Evolutionary conservation across 2,329 filamentous ascomycete genomes (phyloP).

Genomic region (Aspergillus sp.): DNA sequence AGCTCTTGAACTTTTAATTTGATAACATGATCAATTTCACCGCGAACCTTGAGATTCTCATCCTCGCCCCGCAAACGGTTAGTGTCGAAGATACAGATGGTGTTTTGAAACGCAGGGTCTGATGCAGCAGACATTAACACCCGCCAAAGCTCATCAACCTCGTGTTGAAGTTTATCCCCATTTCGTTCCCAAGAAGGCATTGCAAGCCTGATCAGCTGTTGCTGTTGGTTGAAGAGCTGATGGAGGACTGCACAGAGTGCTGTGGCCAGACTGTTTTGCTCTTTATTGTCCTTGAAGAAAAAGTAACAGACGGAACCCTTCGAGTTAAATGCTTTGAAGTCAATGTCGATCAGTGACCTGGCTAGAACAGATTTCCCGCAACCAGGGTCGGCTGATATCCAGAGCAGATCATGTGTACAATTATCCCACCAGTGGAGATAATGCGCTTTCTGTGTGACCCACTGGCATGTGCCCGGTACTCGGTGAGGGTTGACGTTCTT

Average conservation of each 20-base stretch:
- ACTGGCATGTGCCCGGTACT: background rate
- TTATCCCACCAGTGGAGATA: background rate
- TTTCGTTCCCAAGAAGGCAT: conserved; percentile 17
- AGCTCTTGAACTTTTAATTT: conserved; percentile 13
- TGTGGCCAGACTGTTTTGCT: conserved; percentile 28
- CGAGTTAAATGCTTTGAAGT: no score
- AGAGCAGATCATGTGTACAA: background rate
- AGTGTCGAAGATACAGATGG: background rate
- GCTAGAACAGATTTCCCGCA: conserved; percentile 28
- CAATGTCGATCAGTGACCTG: conserved; percentile 36
- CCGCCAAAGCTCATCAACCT: conserved; percentile 16
- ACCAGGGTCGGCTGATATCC: background rate
- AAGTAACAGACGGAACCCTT: no score
- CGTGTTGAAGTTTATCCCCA: conserved; percentile 16
- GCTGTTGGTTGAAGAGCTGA: conserved; percentile 33
- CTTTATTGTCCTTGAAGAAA: no score
- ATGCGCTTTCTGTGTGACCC: background rate
- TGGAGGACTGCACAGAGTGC: conserved; percentile 40
- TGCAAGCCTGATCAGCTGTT: conserved; percentile 25
- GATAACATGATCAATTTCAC: conserved; percentile 18
- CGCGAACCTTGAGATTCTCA: conserved; percentile 13
- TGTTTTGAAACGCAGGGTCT: conserved; percentile 1
- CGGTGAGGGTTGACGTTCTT: no score
- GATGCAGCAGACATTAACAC: conserved; percentile 13
- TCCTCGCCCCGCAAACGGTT: no score